Evolutionary conservation across 192 early-diverging fungal genomes (phyloP), one percentile per base, ranked within the genome.

Genomic region (Entomortierella beljakovae): DNA sequence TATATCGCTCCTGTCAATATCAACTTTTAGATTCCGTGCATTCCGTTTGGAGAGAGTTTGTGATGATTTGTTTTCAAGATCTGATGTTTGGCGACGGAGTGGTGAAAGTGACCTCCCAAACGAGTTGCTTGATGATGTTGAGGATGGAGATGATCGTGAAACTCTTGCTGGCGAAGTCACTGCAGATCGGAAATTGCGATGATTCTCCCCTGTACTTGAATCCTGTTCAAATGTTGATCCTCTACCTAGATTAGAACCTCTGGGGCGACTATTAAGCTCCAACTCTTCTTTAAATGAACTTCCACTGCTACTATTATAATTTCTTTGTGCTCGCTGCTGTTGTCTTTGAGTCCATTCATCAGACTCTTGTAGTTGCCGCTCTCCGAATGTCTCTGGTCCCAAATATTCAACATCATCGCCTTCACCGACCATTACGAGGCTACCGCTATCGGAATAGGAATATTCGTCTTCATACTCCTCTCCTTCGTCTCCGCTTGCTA

Each of bases 391-490:
- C 1, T 29, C 58, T 3, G 61, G 37, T 15, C 57, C 51, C 1
- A 72, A 16, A 18, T 80, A 80, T 26, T 79, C 75, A 29, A 79
- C 65, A 29, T 79, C 75, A 16, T 79, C 75, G n/a, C 75, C 68
- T 40, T 79, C 75, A n/a, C 75, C 68, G 8, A 69, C 75, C 61
- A 79, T 69, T 43, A 70, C 67, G 37, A 79, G 52, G 26, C 75
- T 70, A 8, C 61, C 66, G 22, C 72, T 69, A 18, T 65, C 61
- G 0, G 81, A 70, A 26, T 55, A 74, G 0, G 81, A 57, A 23
- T 82, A 67, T 7, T 68, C 57, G 18, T 62, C 55, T 9, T 82
- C 61, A n/a, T 76, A 62, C 6, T 57, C 55, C 2, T 58, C 40
- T 0, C 60, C 54, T 2, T 80, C 75, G 13, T 67, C 62, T 0